Evolutionary conservation across 2,329 filamentous ascomycete species (phyloP).

Genomic region (Onygenales sp.): DNA sequence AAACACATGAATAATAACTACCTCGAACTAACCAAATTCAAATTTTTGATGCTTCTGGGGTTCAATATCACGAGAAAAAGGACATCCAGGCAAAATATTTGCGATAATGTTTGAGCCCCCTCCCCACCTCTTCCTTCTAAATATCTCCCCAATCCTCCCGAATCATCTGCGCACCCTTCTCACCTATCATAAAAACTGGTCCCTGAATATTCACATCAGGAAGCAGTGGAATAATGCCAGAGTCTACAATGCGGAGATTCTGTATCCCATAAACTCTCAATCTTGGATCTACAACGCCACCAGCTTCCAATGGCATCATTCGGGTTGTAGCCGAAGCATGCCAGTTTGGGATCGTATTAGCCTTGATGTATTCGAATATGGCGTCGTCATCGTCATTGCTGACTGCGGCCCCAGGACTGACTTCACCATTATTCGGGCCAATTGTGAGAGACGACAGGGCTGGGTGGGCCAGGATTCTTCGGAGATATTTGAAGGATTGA

Average conservation of each 20-base stretch:
- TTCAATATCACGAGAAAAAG: too few relatives aligned
- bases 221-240: slow-evolving; percentile 11
- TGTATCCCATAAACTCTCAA: slow-evolving; percentile 11
- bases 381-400: slow-evolving; percentile 14
- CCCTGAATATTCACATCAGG: slow-evolving; percentile 9
- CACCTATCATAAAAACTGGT: slow-evolving; percentile 14
- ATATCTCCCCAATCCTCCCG: slow-evolving; percentile 3
- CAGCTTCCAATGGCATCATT: slow-evolving; percentile 10
- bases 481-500: slow-evolving; percentile 16
- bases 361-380: slow-evolving; percentile 15
- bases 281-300: slow-evolving; percentile 11
- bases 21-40: too few relatives aligned
- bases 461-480: slow-evolving; percentile 15
- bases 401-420: slow-evolving; percentile 14
- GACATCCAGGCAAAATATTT: too few relatives aligned
- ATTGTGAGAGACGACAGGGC: slow-evolving; percentile 9
- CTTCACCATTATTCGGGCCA: slow-evolving; percentile 14
- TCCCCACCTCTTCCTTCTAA: not conserved
- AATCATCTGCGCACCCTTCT: slow-evolving; percentile 9
- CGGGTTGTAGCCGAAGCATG: slow-evolving; percentile 6
- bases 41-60: too few relatives aligned
- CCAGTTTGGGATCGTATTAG: slow-evolving; percentile 9
- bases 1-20: too few relatives aligned
- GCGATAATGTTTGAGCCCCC: too few relatives aligned
- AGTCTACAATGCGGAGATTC: slow-evolving; percentile 10